Conservation (phyloP, 305 asterid genomes). For the Coffea humblotiana region DNA sequence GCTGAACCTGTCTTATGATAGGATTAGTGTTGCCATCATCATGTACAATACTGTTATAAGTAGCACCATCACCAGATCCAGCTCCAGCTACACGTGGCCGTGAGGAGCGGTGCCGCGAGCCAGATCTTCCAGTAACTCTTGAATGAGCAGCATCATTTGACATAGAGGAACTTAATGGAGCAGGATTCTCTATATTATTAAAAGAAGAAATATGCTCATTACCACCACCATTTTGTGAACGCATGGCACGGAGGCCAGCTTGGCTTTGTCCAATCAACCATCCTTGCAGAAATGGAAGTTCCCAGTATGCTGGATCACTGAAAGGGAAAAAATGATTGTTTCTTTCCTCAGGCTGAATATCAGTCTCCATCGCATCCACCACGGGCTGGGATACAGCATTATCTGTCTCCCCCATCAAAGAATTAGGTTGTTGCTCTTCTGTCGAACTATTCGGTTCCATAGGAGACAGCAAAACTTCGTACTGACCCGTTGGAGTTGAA, state of each 20-base stretch:
- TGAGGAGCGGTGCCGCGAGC: constrained; percentile 64
- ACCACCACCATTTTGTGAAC: constrained; percentile 52
- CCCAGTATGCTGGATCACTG: constrained; percentile 85
- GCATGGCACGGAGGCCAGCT: constrained; percentile 64
- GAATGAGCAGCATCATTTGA: constrained; percentile 44
- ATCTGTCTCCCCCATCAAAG: constrained; percentile 45
- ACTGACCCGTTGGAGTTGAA: constrained; percentile 88
- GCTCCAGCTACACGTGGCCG: constrained; percentile 42
- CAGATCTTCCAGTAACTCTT: constrained; percentile 61
- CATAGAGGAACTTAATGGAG: constrained; percentile 42
- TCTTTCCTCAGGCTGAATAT: constrained; percentile 58
- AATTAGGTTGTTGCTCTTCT: constrained; percentile 53
- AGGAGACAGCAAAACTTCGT: constrained; percentile 78
- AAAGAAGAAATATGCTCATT: constrained; percentile 44
- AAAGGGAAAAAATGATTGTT: constrained; percentile 70
- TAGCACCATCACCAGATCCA: constrained; percentile 47
- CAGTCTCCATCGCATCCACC: constrained; percentile 73
- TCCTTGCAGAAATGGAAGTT: constrained; percentile 91
- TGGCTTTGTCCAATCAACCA: constrained; percentile 98
- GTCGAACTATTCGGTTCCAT: constrained; percentile 55
- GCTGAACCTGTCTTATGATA: constrained; percentile 63
- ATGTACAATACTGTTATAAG: constrained; percentile 38
- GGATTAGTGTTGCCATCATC: constrained; percentile 58
- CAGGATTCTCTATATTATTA: constrained; percentile 45
- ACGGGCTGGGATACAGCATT: constrained; percentile 46